Evolutionary conservation across 2,329 filamentous ascomycete genomes (phyloP).

Genomic region (Talaromyces sp.): DNA sequence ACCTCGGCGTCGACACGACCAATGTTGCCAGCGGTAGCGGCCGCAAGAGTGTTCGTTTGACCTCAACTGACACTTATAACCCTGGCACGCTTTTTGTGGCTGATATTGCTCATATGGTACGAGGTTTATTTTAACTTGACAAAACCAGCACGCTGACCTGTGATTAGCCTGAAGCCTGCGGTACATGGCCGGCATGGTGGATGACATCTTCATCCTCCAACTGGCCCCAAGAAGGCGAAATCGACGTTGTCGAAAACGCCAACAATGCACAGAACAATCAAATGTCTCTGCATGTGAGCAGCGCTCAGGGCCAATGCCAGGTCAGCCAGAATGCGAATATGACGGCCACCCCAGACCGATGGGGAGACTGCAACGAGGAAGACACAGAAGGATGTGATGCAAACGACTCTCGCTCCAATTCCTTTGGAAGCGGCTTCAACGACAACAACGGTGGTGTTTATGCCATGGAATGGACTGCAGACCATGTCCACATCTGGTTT

Average conservation of each 20-base stretch:
- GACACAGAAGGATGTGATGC: constrained; percentile 58
- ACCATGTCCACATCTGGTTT: constrained; percentile 73
- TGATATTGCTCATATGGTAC: constrained; percentile 66
- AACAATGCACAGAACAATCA: constrained; percentile 56
- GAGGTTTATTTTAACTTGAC: too few relatives aligned
- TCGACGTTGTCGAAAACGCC: constrained; percentile 76
- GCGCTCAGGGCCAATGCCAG: constrained; percentile 43
- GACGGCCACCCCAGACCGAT: too few relatives aligned
- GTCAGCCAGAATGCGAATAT: constrained; percentile 12
- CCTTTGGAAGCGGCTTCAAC: constrained; percentile 69
- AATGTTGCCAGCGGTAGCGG: constrained; percentile 54
- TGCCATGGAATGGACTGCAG: constrained; percentile 69
- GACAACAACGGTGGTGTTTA: constrained; percentile 63
- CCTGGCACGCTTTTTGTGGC: constrained; percentile 63
- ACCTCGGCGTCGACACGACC: constrained; percentile 63
- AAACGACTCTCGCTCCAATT: constrained; percentile 42
- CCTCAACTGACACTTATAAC: constrained; percentile 59
- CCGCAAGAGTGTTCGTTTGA: constrained; percentile 65
- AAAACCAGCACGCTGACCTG: too few relatives aligned
- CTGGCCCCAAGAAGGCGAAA: constrained; percentile 69
- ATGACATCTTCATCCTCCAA: constrained; percentile 49
- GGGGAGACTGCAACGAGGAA: constrained; percentile 53
- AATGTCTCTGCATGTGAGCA: constrained; percentile 59
- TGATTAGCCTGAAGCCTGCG: too few relatives aligned
- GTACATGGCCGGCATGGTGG: too few relatives aligned